Percentiles rank a stretch among this genome's conserved stretches.
Conservation (phyloP, 1,139 yeast species). For the Magnusiomyces paraingens region DNA sequence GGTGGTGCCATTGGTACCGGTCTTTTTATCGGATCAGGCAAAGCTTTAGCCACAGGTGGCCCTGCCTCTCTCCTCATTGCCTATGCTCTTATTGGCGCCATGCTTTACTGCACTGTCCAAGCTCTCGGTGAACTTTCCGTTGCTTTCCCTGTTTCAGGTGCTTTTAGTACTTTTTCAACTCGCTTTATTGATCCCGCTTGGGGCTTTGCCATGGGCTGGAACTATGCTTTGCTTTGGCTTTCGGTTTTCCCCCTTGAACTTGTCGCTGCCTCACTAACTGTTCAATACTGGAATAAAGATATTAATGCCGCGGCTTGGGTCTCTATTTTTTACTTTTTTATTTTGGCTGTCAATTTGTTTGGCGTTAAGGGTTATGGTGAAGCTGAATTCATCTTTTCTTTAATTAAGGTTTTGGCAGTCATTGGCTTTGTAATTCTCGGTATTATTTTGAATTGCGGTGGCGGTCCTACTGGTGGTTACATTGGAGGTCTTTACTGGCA, state of each 20-base stretch:
- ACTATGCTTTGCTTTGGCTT: slow-evolving; percentile 71
- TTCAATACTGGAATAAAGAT: slow-evolving; percentile 56
- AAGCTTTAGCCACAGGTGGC: slow-evolving; percentile 63
- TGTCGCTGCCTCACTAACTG: slow-evolving; percentile 68
- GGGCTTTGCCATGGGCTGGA: slow-evolving; percentile 84
- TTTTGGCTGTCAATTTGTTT: slow-evolving; percentile 51
- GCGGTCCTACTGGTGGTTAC: slow-evolving; percentile 56
- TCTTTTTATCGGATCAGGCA: slow-evolving; percentile 68
- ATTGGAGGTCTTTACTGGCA: slow-evolving; percentile 60
- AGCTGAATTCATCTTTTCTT: slow-evolving; percentile 56
- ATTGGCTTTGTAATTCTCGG: slow-evolving; percentile 60
- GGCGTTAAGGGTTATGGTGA: slow-evolving; percentile 71
- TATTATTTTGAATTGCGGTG: slow-evolving; percentile 58
- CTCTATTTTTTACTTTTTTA: slow-evolving; percentile 52
- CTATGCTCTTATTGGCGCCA: slow-evolving; percentile 59
- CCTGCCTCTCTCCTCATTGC: slow-evolving; percentile 75
- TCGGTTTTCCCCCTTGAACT: slow-evolving; percentile 67
- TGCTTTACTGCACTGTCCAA: slow-evolving; percentile 68
- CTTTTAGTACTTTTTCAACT: slow-evolving; percentile 65
- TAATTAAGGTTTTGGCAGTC: slow-evolving; percentile 52
- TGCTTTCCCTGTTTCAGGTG: slow-evolving; percentile 72
- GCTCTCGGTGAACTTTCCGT: slow-evolving; percentile 85
- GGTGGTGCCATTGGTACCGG: slow-evolving; percentile 87
- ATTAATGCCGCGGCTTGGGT: slow-evolving; percentile 60
- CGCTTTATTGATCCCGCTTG: slow-evolving; percentile 67